Conservation (phyloP, 2,329 filamentous ascomycete genomes). For the Cyphellophora attinorum region DNA sequence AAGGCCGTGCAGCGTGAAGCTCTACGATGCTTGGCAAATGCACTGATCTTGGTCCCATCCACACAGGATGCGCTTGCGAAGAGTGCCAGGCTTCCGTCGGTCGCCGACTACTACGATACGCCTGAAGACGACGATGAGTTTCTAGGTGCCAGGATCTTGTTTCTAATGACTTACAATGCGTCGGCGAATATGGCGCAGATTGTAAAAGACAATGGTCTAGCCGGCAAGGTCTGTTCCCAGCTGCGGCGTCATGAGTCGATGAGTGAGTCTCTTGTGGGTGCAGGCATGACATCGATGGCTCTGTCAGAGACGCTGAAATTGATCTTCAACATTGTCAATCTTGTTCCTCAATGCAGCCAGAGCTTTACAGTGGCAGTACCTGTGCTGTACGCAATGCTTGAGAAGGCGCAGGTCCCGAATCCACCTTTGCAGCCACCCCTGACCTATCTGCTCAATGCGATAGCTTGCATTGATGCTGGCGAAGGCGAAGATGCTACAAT, state of each 20-base stretch:
- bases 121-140: slow-evolving; percentile 80
- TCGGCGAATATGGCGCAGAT: slow-evolving; percentile 48
- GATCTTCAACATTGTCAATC: slow-evolving; percentile 77
- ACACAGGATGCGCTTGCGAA: slow-evolving; percentile 67
- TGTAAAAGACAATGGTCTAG: slow-evolving; percentile 37
- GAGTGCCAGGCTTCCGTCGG: slow-evolving; percentile 55
- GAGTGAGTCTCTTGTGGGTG: slow-evolving; percentile 23
- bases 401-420: slow-evolving; percentile 46
- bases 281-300: slow-evolving; percentile 46
- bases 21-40: slow-evolving; percentile 75
- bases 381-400: slow-evolving; percentile 61
- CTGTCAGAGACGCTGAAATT: slow-evolving; percentile 77
- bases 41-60: slow-evolving; percentile 59
- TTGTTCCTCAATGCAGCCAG: slow-evolving; percentile 51
- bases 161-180: slow-evolving; percentile 69
- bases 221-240: slow-evolving; percentile 59
- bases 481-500: slow-evolving; percentile 25
- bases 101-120: slow-evolving; percentile 60
- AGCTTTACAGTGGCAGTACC: slow-evolving; percentile 60
- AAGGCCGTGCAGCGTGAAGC: slow-evolving; percentile 61
- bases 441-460: slow-evolving; percentile 64
- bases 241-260: slow-evolving; percentile 58
- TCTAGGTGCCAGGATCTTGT: slow-evolving; percentile 66
- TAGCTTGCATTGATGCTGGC: slow-evolving; percentile 63
- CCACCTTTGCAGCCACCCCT: slow-evolving; percentile 66